Conservation (phyloP, 164 flowering plant species). For the Sedum album region DNA sequence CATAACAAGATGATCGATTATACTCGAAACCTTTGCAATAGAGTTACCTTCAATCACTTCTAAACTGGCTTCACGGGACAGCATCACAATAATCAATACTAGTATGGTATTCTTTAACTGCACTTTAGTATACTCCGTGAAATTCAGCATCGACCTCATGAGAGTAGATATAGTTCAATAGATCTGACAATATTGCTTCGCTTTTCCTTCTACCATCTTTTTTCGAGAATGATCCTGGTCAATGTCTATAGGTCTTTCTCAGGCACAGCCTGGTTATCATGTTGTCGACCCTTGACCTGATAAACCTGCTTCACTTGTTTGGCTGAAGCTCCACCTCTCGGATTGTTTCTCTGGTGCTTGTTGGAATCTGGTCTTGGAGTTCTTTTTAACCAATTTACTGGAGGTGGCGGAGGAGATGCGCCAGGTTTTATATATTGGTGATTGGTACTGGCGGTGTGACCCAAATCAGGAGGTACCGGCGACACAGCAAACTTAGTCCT, state of each 20-base stretch:
- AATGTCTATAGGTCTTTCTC: conserved; percentile 6
- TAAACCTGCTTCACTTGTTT: conserved; percentile 51
- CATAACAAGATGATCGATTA: no score
- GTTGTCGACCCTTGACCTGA: conserved; percentile 32
- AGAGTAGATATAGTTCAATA: no score
- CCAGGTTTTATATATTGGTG: conserved; percentile 18
- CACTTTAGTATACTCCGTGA: no score
- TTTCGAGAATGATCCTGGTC: neutral
- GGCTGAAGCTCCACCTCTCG: conserved; percentile 20
- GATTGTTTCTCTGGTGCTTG: conserved; percentile 26
- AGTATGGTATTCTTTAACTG: no score
- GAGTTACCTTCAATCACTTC: no score
- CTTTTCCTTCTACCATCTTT: no score
- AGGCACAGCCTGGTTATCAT: conserved; percentile 16
- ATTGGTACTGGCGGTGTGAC: conserved; percentile 7
- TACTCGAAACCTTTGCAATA: no score
- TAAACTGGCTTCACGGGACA: no score
- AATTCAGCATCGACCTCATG: no score
- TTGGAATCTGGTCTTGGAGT: conserved; percentile 21
- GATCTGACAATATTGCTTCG: no score
- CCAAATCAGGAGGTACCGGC: conserved; percentile 24
- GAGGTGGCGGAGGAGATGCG: conserved; percentile 53
- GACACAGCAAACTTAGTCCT: conserved; percentile 6
- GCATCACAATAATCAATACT: no score
- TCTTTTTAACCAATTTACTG: conserved; percentile 53